Conservation (phyloP, 768 basidiomycete species). For the Lactifluus pinguis region DNA sequence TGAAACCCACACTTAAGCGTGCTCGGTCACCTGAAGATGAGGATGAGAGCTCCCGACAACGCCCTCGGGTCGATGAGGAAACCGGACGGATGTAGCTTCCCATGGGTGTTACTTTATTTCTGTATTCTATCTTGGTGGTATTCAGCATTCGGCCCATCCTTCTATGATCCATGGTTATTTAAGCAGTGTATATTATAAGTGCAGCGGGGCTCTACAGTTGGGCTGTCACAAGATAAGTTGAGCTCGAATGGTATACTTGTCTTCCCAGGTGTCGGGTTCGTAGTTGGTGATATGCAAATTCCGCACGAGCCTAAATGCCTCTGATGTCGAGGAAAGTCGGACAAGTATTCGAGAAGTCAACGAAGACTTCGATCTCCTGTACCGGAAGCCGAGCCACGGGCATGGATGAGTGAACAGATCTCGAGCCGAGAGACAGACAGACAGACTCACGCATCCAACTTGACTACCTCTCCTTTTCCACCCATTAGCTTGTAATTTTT, state of each 20-base stretch:
- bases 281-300: slow-evolving; percentile 50
- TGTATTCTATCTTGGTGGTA: slow-evolving; percentile 14
- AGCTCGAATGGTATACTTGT: slow-evolving; percentile 38
- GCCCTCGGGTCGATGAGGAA: slow-evolving; percentile 54
- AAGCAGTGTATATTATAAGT: neutral
- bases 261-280: slow-evolving; percentile 28
- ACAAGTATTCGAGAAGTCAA: slow-evolving; percentile 47
- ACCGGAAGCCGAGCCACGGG: neutral
- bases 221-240: slow-evolving; percentile 40
- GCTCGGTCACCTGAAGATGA: slow-evolving; percentile 75
- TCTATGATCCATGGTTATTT: slow-evolving; percentile 14
- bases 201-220: slow-evolving; percentile 12
- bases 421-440: neutral
- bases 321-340: slow-evolving; percentile 45
- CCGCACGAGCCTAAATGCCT: slow-evolving; percentile 63
- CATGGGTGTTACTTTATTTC: slow-evolving; percentile 1
- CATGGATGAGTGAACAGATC: neutral
- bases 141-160: neutral
- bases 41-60: slow-evolving; percentile 48
- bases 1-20: slow-evolving; percentile 46
- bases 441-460: slow-evolving; percentile 40
- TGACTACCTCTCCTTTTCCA: slow-evolving; percentile 38
- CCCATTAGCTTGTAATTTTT: slow-evolving; percentile 37
- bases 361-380: slow-evolving; percentile 24
- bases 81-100: slow-evolving; percentile 56